Base-by-base conservation (phyloP, 2,329 filamentous ascomycete genomes). In the Chaetothyriales sp. region DNA sequence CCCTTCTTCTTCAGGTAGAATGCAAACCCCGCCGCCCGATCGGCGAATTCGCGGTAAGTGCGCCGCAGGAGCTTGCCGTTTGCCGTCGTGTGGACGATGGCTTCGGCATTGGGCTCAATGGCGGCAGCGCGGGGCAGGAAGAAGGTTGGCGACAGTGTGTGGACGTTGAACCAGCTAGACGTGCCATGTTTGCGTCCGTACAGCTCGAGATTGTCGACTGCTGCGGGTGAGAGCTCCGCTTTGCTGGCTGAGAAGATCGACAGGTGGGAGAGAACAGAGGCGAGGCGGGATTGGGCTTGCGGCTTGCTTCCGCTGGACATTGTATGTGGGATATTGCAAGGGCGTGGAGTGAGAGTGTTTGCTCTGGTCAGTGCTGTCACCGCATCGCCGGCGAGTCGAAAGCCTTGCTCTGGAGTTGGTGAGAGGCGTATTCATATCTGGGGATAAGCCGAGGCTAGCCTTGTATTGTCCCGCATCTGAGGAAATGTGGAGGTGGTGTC, bases 61-160 rank as follows among this genome's bases (percentile, higher is more conserved):
- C 89, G 80, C 33, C 85, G 79, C 33, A 97, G 70, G 22, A 83
- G 72, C 61, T 81, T 78, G 61, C 81, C 79, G 67, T 92, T 89
- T 55, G 83, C 76, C 0, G 89, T 94, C 51, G 88, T 73, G 69
- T 97, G 90, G 64, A 89, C 83, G 63, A 95, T 85, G 37, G 89
- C 90, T 59, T 83, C 77, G 10, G 86, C 87, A 63, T 89, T 74
- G 5, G 90, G 90, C 69, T 95, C 90, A 62, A 97, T 92, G 46
- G 79, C 75, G 5, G 89, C 89, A 18, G 90, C 89, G 50, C 90
- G 83, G 58, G 86, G 85, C 19, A 94, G 73, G 66, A 95, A 95
- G 67, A 81, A 83, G 2, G 89, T 95, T 0, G 90, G 90, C 1
- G 87, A 89, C 28, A 97, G 79, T 15, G 83, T 80, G 68, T 90